Base-by-base conservation (phyloP, 2,329 filamentous ascomycete species). In the Epicoccum sorghinum region DNA sequence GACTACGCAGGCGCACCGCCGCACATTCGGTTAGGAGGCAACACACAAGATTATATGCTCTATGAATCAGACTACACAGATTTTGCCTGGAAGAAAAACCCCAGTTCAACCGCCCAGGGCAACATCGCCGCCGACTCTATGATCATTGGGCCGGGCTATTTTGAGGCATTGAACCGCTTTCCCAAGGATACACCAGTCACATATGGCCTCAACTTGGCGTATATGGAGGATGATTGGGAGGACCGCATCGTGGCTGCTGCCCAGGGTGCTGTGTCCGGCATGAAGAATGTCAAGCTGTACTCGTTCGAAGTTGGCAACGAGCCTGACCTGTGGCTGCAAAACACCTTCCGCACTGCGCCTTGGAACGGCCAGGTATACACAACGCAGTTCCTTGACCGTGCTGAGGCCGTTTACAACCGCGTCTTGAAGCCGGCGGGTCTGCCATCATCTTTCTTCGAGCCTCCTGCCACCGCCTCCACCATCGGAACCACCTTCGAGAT, bases 401-500 rank as follows among this genome's bases (percentile, higher is more conserved):
- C 79, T 5, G 61, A 73, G 41, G 71, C 73, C 8, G 62, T 83
- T 5, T 80, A 76, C 60, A 60, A 77, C n/a, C 71, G 75, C 24
- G 80, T 82, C 1, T 66, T 82, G 23, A 64, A 75, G 60, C 77
- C 78, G 4, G 71, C 71, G 5, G 71, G 71, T 38, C 64, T 79
- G 14, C 67, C 68, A 0, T 71, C 74, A 39, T 71, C 73, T 47
- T 80, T 81, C 63, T 82, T 83, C 65, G 80, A 83, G 66, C 72
- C 78, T 6, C 77, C 75, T 4, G 71, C 74, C 3, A 82, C 80
- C 2, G 80, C 80, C 6, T 80, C 77, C 12, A 82, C 80, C 10
- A 81, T 81, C 38, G 79, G 78, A 27, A 82, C 77, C 5, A 77
- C 77, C n/a, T 82, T 82, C 58, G 70, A 78, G 52, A 79, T 82